Conservation (phyloP, 2,329 filamentous ascomycete species). For the Epichloe glyceriae region DNA sequence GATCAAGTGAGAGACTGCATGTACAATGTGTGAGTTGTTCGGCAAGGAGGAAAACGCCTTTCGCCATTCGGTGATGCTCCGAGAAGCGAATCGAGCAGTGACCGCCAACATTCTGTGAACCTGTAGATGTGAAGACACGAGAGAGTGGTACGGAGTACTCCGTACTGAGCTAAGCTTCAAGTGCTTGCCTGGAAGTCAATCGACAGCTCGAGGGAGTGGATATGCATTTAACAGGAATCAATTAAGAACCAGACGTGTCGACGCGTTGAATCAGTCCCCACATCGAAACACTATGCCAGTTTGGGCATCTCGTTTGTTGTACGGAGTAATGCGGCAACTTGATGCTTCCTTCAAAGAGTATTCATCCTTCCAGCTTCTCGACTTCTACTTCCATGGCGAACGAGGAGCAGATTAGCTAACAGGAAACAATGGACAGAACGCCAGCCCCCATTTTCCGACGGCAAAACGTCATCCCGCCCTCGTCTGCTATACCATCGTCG, state of each 20-base stretch:
- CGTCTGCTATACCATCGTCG: slow-evolving; percentile 66
- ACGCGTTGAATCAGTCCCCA: slow-evolving; percentile 16
- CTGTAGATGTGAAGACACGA: neutral
- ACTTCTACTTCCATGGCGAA: neutral
- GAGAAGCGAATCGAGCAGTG: slow-evolving; percentile 14
- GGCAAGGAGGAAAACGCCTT: slow-evolving; percentile 33
- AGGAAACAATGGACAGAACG: slow-evolving; percentile 23
- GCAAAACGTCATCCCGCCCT: slow-evolving; percentile 19
- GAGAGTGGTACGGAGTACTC: neutral
- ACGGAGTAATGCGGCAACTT: neutral
- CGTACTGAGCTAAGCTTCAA: neutral
- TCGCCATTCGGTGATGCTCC: slow-evolving; percentile 9
- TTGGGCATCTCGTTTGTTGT: neutral
- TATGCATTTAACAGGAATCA: slow-evolving; percentile 20
- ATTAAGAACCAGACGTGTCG: slow-evolving; percentile 23
- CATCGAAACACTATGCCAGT: neutral
- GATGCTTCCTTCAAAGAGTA: neutral
- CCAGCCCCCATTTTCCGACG: slow-evolving; percentile 26
- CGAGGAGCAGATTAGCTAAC: neutral
- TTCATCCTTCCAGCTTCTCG: neutral
- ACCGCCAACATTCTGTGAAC: slow-evolving; percentile 14
- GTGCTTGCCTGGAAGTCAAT: neutral
- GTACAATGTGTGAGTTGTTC: slow-evolving; percentile 41
- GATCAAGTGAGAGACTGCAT: neutral
- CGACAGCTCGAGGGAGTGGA: neutral